Conservation (phyloP, 768 basidiomycete genomes). For the Mycena polygramma region DNA sequence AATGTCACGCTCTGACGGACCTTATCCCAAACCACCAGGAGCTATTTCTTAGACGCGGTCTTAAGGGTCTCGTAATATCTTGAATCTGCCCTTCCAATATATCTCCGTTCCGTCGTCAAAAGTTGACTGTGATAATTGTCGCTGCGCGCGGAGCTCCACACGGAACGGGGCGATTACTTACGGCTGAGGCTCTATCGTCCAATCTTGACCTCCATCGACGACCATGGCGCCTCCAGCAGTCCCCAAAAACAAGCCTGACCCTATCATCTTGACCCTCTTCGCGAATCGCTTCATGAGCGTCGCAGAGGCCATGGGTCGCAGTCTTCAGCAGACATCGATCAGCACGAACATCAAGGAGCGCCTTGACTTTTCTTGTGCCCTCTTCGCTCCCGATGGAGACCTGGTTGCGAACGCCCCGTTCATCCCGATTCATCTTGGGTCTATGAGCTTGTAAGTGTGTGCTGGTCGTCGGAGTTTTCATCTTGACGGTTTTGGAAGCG, state of each 20-base stretch:
- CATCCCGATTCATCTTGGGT: conserved; percentile 88
- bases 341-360: conserved; percentile 97
- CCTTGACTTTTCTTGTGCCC: conserved; percentile 93
- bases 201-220: neutral
- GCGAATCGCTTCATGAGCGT: conserved; percentile 98
- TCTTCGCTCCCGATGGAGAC: conserved; percentile 95
- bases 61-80: neutral
- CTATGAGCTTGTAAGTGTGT: conserved; percentile 83
- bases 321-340: conserved; percentile 91
- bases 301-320: conserved; percentile 95
- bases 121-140: neutral
- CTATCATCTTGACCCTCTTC: conserved; percentile 91
- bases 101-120: neutral
- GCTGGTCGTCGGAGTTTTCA: neutral
- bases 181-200: too few species aligned
- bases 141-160: too few species aligned
- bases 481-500: conserved; percentile 51
- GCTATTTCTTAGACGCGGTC: too few species aligned
- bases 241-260: conserved; percentile 72
- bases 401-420: conserved; percentile 95
- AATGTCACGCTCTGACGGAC: neutral
- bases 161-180: too few species aligned
- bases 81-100: neutral
- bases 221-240: conserved; percentile 32
- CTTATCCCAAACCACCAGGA: too few species aligned